Conservation (phyloP, 176 grass and related monocot species). For the Triticum timopheevii region DNA sequence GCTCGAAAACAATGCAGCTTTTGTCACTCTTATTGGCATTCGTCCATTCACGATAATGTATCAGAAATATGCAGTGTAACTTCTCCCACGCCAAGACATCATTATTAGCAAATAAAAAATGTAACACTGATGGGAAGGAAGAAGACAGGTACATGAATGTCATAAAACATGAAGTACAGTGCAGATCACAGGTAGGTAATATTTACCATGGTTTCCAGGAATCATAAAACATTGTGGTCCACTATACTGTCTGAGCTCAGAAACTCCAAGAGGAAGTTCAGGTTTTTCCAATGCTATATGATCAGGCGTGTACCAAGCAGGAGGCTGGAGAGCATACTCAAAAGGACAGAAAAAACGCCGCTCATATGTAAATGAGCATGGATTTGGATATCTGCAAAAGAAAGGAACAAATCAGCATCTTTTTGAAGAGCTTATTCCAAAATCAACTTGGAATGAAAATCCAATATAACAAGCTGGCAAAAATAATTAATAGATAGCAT, state of each 20-base stretch:
- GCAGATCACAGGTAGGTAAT: background rate
- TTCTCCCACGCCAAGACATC: constrained; percentile 4
- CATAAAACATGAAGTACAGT: background rate
- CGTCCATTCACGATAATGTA: background rate
- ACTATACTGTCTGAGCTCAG: constrained; percentile 57
- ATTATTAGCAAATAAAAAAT: constrained; percentile 15
- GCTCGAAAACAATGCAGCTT: constrained; percentile 10
- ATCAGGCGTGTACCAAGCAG: constrained; percentile 76
- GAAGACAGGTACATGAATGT: background rate
- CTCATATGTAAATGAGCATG: constrained; percentile 92
- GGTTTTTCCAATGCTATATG: constrained; percentile 95
- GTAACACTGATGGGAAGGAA: constrained; percentile 20
- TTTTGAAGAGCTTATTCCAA: background rate
- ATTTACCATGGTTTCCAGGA: constrained; percentile 94
- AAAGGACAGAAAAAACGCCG: constrained; percentile 89
- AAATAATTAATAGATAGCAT: constrained; percentile 1
- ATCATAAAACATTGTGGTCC: constrained; percentile 97
- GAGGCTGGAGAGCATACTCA: constrained; percentile 94
- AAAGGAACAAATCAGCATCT: constrained; percentile 15
- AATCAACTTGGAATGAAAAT: constrained; percentile 7
- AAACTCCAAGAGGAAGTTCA: constrained; percentile 90
- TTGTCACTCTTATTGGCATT: background rate
- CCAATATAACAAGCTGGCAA: background rate
- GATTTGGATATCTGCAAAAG: constrained; percentile 85
- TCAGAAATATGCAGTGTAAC: background rate